Conservation (phyloP, 305 asterid genomes). For the Solanum chacoense region DNA sequence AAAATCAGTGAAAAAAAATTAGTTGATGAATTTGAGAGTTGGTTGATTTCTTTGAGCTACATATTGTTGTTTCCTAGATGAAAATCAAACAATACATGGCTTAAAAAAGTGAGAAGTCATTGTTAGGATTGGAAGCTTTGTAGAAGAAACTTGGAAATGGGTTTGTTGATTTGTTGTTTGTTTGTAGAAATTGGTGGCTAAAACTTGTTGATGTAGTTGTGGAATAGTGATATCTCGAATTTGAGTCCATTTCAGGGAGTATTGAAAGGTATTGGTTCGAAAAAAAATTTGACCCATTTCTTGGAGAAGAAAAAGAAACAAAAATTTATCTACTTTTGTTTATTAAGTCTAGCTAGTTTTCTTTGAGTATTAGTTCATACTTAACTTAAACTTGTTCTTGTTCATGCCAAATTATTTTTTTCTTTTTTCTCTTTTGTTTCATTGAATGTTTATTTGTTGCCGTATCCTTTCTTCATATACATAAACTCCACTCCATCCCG, state of each 20-base stretch:
- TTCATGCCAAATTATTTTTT: too few relatives aligned
- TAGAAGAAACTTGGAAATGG: neutral
- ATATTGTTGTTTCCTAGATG: neutral
- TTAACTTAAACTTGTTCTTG: too few relatives aligned
- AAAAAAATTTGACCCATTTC: neutral
- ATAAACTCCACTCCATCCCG: neutral
- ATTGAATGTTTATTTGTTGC: too few relatives aligned
- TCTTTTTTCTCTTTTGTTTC: too few relatives aligned
- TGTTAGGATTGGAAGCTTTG: neutral
- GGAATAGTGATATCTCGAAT: neutral
- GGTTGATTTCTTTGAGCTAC: neutral
- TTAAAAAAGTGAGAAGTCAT: neutral
- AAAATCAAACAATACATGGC: neutral
- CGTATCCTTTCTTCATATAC: neutral
- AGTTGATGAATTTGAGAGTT: neutral
- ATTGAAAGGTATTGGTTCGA: neutral
- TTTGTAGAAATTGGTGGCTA: neutral
- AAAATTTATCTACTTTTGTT: neutral
- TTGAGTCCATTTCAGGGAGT: neutral
- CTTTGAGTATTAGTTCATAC: neutral
- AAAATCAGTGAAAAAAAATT: too few relatives aligned
- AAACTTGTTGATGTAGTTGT: neutral
- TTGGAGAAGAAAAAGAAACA: neutral
- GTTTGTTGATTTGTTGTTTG: neutral
- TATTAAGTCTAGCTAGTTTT: neutral